Evolutionary conservation across 1,284 basidiomycete genomes (phyloP).

Genomic region (Athelia psychrophila): DNA sequence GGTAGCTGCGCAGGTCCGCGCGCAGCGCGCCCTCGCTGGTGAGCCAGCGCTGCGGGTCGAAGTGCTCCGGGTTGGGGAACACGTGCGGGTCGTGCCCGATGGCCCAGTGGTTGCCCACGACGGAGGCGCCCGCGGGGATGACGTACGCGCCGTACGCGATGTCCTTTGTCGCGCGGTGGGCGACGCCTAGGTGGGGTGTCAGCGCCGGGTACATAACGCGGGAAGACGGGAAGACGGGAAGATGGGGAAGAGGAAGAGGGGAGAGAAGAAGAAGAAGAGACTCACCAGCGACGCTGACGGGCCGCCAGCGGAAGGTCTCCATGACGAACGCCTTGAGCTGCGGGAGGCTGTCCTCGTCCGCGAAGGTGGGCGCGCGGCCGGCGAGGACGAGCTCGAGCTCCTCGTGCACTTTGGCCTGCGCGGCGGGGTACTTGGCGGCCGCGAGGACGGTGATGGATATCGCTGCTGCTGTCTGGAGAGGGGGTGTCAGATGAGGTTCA

Average conservation of each 20-base stretch:
- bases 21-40: slow-evolving; percentile 43
- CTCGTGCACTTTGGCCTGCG: slow-evolving; percentile 52
- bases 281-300: slow-evolving; percentile 38
- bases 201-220: no score
- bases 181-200: slow-evolving; percentile 43
- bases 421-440: slow-evolving; percentile 56
- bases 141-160: slow-evolving; percentile 41
- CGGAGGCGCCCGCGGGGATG: slow-evolving; percentile 56
- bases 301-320: slow-evolving; percentile 65
- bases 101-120: slow-evolving; percentile 60
- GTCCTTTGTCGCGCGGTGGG: slow-evolving; percentile 39
- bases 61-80: slow-evolving; percentile 57
- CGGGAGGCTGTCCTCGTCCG: slow-evolving; percentile 48
- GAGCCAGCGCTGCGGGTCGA: slow-evolving; percentile 59
- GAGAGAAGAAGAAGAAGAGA: neutral
- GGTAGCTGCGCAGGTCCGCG: slow-evolving; percentile 46
- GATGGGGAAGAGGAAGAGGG: neutral
- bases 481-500: neutral
- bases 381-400: slow-evolving; percentile 64
- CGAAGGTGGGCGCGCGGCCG: slow-evolving; percentile 46
- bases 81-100: slow-evolving; percentile 52
- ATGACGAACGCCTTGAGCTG: slow-evolving; percentile 59
- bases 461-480: slow-evolving; percentile 46
- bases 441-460: slow-evolving; percentile 57
- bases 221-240: no score